Conservation (phyloP, 306 rosid species). For the Crotalaria pallida region DNA sequence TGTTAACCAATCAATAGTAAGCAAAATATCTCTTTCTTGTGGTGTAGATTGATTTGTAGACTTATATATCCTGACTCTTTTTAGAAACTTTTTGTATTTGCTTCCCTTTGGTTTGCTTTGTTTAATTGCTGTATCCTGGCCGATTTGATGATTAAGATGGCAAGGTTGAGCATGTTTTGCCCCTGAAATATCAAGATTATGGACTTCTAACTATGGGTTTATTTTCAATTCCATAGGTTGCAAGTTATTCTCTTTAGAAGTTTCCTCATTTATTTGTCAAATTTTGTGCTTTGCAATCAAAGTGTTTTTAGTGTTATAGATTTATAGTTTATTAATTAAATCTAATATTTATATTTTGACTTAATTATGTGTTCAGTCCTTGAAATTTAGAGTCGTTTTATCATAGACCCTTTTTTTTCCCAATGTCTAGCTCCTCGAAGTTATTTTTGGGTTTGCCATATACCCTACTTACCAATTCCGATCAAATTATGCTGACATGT, state of each 20-base stretch:
- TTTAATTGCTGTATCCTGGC: neutral
- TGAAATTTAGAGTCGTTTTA: no score
- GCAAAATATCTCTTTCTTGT: no score
- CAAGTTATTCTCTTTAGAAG: slow-evolving; percentile 13
- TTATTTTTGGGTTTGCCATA: no score
- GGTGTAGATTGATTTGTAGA: no score
- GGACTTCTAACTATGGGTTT: neutral
- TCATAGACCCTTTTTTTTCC: no score
- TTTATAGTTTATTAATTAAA: neutral
- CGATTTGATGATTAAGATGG: neutral
- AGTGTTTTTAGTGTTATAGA: neutral
- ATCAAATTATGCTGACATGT: no score
- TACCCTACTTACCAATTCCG: no score
- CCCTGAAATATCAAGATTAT: neutral
- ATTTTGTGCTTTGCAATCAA: neutral
- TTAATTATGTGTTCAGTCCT: no score
- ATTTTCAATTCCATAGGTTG: slow-evolving; percentile 10
- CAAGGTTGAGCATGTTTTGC: neutral
- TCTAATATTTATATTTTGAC: slow-evolving; percentile 20
- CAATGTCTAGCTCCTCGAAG: no score
- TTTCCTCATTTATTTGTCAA: neutral
- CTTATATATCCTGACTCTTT: no score
- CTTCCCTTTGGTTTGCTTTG: slow-evolving; percentile 5
- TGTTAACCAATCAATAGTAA: no score
- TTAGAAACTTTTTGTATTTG: neutral